phyloP scores from a whole-genome alignment of 1,284 basidiomycete species.

The Papiliotrema fonsecae region DNA sequence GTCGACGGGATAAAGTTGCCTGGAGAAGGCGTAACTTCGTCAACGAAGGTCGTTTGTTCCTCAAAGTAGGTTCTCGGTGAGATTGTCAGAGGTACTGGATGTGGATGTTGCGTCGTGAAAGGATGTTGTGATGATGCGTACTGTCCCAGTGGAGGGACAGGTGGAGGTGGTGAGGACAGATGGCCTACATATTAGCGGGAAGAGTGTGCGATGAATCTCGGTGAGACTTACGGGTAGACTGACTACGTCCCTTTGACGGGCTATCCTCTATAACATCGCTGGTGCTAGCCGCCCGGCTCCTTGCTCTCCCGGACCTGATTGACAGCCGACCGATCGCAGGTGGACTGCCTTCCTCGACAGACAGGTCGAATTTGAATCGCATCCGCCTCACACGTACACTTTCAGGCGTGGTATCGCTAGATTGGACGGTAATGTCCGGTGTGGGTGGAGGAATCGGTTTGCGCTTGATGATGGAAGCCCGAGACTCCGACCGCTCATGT shows the following conservation, averaged over 20 bases:
- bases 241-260: neutral
- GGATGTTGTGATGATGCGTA: conserved; percentile 6
- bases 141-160: neutral
- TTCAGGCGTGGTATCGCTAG: conserved; percentile 3
- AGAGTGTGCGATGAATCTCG: neutral
- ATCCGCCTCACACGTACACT: conserved; percentile 3
- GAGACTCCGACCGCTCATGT: neutral
- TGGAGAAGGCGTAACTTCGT: conserved; percentile 7
- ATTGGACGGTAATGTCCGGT: neutral
- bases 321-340: neutral
- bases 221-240: neutral
- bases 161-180: conserved; percentile 8
- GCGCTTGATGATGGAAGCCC: neutral
- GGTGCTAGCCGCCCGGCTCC: conserved; percentile 1
- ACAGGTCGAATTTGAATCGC: conserved; percentile 5
- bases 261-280: conserved; percentile 1
- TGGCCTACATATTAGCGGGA: neutral
- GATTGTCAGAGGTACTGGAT: conserved; percentile 17
- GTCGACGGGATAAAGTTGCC: conserved; percentile 12
- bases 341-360: neutral
- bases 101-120: conserved; percentile 23
- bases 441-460: neutral
- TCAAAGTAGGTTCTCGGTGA: conserved; percentile 9
- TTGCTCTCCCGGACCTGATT: neutral
- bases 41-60: conserved; percentile 9